These are phyloP conservation scores for Penicillium parvum DNA, from an alignment of 495 filamentous ascomycete genomes.

Conservation along the genomic window DNA sequence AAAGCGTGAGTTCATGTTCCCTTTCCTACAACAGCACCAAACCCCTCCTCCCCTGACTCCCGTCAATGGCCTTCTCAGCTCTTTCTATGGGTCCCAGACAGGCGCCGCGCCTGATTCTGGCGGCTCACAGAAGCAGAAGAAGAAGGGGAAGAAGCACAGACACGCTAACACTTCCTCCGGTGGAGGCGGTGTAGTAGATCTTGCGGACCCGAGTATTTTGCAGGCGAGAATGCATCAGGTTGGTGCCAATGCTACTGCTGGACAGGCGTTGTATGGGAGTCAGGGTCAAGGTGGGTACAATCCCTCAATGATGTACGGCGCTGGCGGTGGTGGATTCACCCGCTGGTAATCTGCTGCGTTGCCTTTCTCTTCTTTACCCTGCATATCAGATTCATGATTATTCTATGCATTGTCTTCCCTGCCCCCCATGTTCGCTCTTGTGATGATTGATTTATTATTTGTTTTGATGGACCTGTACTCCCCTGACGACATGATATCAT, in stretches of 20 bases:
- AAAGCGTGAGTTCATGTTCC: conserved; percentile 94
- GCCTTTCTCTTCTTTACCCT: not conserved
- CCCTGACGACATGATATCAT: conserved; percentile 38
- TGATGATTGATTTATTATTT: conserved; percentile 16
- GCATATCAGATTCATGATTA: conserved; percentile 11
- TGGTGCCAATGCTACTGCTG: conserved; percentile 60
- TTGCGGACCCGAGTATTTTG: conserved; percentile 99
- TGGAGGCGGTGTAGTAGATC: conserved; percentile 97
- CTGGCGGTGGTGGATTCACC: conserved; percentile 60
- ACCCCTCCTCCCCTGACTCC: conserved; percentile 85
- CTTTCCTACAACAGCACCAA: conserved; percentile 78
- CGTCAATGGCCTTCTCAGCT: conserved; percentile 79
- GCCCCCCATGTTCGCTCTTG: not conserved
- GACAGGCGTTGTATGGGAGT: conserved; percentile 82
- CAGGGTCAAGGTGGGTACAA: conserved; percentile 99
- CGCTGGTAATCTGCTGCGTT: conserved; percentile 59
- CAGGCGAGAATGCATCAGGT: conserved; percentile 94
- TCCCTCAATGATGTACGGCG: conserved; percentile 78
- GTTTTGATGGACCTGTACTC: conserved; percentile 17
- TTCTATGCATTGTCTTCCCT: conserved; percentile 15
- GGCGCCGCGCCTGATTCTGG: conserved; percentile 77
- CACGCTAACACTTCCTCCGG: conserved; percentile 99
- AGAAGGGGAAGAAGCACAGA: conserved; percentile 99
- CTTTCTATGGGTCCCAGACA: conserved; percentile 83
- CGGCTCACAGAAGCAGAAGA: conserved; percentile 87